phyloP scores from a whole-genome alignment of 495 filamentous ascomycete species.

The Massariosphaeria phaeospora region DNA sequence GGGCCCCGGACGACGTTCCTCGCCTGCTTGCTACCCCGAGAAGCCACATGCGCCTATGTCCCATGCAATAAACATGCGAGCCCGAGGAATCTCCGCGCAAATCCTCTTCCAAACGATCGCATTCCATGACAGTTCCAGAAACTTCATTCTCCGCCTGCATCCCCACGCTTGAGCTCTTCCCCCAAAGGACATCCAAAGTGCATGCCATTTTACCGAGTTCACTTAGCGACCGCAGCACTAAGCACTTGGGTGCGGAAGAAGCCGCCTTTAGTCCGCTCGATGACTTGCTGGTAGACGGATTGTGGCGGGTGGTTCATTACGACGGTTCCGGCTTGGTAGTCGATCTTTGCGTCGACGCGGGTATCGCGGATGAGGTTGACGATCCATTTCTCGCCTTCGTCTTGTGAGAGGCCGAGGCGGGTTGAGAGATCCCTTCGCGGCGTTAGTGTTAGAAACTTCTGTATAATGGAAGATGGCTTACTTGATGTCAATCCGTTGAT shows the following conservation, averaged over 20 bases:
- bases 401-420: conserved; percentile 79
- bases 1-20: no score
- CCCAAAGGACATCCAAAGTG: no score
- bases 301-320: conserved; percentile 99
- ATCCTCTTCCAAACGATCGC: no score
- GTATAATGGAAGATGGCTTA: conserved; percentile 37
- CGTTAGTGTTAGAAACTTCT: conserved; percentile 22
- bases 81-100: no score
- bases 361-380: conserved; percentile 98
- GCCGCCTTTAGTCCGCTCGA: conserved; percentile 90
- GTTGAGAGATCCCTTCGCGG: conserved; percentile 72
- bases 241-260: conserved; percentile 65
- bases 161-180: no score
- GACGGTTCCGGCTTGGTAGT: conserved; percentile 96
- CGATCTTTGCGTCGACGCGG: conserved; percentile 95
- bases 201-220: no score
- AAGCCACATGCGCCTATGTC: no score
- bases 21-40: no score
- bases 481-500: conserved; percentile 96
- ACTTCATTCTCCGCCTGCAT: no score
- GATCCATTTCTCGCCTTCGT: conserved; percentile 99
- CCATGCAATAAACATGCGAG: no score
- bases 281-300: conserved; percentile 98
- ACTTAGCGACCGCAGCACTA: conserved; percentile 41
- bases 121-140: no score